These are phyloP conservation scores for Ophiocordyceps australis DNA, from an alignment of 2,329 filamentous ascomycete genomes.

Conservation along the genomic window DNA sequence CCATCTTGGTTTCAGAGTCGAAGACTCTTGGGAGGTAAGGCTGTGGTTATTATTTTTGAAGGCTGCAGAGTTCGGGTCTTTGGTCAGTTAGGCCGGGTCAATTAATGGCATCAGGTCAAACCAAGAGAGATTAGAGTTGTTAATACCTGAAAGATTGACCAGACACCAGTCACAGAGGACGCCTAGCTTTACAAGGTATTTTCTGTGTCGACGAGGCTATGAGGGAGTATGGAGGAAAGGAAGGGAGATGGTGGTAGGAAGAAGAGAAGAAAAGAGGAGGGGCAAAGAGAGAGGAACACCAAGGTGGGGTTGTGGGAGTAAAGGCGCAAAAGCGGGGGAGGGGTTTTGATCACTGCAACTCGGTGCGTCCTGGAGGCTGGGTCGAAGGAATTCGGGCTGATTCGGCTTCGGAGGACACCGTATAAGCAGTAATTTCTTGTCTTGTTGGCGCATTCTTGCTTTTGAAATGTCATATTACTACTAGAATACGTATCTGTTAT, in stretches of 20 bases:
- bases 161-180: not conserved
- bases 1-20: constrained; percentile 29
- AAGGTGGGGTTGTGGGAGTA: constrained; percentile 5
- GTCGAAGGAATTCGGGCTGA: too few species aligned
- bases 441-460: too few species aligned
- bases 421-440: too few species aligned
- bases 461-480: too few species aligned
- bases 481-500: too few species aligned
- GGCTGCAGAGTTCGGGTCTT: constrained; percentile 1
- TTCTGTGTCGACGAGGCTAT: not conserved
- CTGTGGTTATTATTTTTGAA: not conserved
- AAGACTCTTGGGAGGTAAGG: constrained; percentile 1
- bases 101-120: not conserved
- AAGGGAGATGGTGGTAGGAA: constrained; percentile 6
- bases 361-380: too few species aligned
- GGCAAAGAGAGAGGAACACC: constrained; percentile 5
- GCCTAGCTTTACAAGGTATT: too few species aligned
- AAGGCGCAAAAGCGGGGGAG: not conserved
- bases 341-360: not conserved
- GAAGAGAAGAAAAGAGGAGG: constrained; percentile 2
- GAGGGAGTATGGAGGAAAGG: constrained; percentile 3
- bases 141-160: not conserved
- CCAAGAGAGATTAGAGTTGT: not conserved
- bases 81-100: not conserved
- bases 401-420: too few species aligned